A percentile compares a stretch with the other conserved stretches of the same genome.
These are phyloP conservation scores for Oxyria digyna DNA, from an alignment of 148 eudicot species.

Conservation along the genomic window DNA sequence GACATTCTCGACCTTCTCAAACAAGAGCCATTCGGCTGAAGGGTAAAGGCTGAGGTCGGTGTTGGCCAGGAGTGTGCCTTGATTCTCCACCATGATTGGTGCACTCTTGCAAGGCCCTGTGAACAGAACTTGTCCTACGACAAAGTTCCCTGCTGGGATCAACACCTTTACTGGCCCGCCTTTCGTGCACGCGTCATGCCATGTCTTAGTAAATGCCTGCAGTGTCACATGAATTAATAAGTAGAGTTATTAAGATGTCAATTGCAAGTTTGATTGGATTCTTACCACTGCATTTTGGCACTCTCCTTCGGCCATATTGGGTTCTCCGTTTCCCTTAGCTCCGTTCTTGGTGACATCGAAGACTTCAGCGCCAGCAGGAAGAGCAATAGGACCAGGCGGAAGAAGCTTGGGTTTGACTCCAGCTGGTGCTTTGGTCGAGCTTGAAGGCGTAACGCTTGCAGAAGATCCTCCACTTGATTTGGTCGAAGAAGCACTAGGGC, in stretches of 20 bases:
- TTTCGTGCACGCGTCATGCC: conserved; percentile 42
- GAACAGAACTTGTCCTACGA: conserved; percentile 27
- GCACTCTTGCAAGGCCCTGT: conserved; percentile 41
- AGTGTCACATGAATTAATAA: not conserved
- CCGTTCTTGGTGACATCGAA: conserved; percentile 32
- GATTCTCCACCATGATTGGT: conserved; percentile 28
- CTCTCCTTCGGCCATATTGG: conserved; percentile 10
- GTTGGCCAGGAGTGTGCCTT: conserved; percentile 26
- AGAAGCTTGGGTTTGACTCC: too few species aligned
- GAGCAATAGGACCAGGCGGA: not conserved
- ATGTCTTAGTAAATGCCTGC: conserved; percentile 36
- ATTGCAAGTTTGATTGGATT: too few species aligned
- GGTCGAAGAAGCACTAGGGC: not conserved
- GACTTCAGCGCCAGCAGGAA: conserved; percentile 6
- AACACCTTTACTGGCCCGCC: conserved; percentile 26
- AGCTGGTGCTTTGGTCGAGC: too few species aligned
- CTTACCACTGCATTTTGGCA: conserved; percentile 18
- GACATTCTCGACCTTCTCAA: conserved; percentile 16
- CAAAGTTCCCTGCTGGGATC: conserved; percentile 36
- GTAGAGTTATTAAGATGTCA: too few species aligned
- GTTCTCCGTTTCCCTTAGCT: conserved; percentile 27
- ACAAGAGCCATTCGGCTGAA: conserved; percentile 25
- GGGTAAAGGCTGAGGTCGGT: conserved; percentile 21
- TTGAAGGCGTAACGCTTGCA: too few species aligned
- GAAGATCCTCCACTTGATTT: too few species aligned